Percentiles rank a stretch among this genome's conserved stretches.
Evolutionary conservation across 176 grass and related monocot species (phyloP).

Genomic region (Avena sativa): DNA sequence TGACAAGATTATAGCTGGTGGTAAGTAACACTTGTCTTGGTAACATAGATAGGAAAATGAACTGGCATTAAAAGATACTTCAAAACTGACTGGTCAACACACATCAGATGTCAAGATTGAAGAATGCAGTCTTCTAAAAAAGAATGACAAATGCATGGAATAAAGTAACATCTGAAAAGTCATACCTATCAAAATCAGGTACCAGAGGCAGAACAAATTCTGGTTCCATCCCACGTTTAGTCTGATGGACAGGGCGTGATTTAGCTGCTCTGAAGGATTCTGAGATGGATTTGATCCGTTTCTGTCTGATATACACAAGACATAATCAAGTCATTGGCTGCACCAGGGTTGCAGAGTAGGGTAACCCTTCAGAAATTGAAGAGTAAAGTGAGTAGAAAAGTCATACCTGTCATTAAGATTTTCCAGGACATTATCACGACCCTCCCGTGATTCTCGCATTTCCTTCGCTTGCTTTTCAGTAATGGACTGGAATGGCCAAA

Average conservation of each 20-base stretch:
- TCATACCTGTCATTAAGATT: slow-evolving; percentile 83
- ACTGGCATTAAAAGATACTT: slow-evolving; percentile 28
- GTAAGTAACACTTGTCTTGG: slow-evolving; percentile 9
- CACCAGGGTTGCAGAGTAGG: slow-evolving; percentile 32
- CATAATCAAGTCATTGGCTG: slow-evolving; percentile 37
- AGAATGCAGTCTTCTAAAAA: not conserved
- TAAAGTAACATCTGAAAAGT: slow-evolving; percentile 16
- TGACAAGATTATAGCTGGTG: not conserved
- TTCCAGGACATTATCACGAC: slow-evolving; percentile 79
- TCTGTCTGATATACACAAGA: slow-evolving; percentile 70
- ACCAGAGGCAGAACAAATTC: slow-evolving; percentile 84
- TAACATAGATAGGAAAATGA: slow-evolving; percentile 15
- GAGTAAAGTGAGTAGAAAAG: slow-evolving; percentile 33
- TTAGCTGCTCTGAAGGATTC: slow-evolving; percentile 95
- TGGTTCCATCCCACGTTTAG: slow-evolving; percentile 75
- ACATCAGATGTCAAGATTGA: not conserved
- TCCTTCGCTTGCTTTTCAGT: slow-evolving; percentile 99
- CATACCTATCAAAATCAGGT: slow-evolving; percentile 91
- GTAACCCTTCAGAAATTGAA: slow-evolving; percentile 30
- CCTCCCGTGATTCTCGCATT: slow-evolving; percentile 83
- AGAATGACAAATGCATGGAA: not conserved
- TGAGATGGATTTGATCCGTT: slow-evolving; percentile 90
- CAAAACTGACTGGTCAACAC: not conserved
- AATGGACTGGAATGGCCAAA: slow-evolving; percentile 68
- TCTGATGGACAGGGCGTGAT: slow-evolving; percentile 84